Evolutionary conservation across 2,329 filamentous ascomycete genomes (phyloP).

Genomic region (Grosmannia serpens): DNA sequence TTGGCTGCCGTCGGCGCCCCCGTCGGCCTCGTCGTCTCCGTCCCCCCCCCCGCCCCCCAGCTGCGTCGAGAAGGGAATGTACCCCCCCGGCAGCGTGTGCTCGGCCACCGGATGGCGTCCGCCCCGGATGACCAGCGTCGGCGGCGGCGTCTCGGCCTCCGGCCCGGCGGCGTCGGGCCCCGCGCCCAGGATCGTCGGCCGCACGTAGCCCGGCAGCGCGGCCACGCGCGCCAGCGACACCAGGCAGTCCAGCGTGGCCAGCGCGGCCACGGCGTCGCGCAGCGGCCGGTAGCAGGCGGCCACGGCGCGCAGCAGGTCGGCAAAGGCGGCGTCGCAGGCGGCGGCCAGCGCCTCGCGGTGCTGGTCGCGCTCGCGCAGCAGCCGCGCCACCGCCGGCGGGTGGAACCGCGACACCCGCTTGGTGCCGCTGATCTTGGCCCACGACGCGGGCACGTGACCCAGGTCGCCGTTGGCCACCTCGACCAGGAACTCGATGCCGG

Average conservation of each 20-base stretch:
- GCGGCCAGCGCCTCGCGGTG: conserved; percentile 88
- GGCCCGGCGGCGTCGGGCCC: conserved; percentile 17
- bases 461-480: conserved; percentile 76
- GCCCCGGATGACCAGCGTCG: conserved; percentile 50
- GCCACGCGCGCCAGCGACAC: conserved; percentile 78
- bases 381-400: conserved; percentile 74
- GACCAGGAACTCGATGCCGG: conserved; percentile 89
- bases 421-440: conserved; percentile 89
- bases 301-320: conserved; percentile 58
- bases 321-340: conserved; percentile 79
- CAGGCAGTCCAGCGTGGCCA: conserved; percentile 82
- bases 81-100: conserved; percentile 70
- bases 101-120: conserved; percentile 96
- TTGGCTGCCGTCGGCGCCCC: background rate
- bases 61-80: conserved; percentile 80
- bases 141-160: background rate
- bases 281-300: conserved; percentile 78
- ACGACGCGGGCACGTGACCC: conserved; percentile 83
- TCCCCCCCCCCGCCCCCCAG: conserved; percentile 39
- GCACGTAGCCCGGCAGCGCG: conserved; percentile 74
- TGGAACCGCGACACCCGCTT: conserved; percentile 90
- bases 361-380: conserved; percentile 82
- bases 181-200: conserved; percentile 55
- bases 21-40: background rate
- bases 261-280: conserved; percentile 74